Percentiles rank a stretch among this genome's conserved stretches.
phyloP scores from a whole-genome alignment of 805 yeast species.

The Hanseniaspora occidentalis region DNA sequence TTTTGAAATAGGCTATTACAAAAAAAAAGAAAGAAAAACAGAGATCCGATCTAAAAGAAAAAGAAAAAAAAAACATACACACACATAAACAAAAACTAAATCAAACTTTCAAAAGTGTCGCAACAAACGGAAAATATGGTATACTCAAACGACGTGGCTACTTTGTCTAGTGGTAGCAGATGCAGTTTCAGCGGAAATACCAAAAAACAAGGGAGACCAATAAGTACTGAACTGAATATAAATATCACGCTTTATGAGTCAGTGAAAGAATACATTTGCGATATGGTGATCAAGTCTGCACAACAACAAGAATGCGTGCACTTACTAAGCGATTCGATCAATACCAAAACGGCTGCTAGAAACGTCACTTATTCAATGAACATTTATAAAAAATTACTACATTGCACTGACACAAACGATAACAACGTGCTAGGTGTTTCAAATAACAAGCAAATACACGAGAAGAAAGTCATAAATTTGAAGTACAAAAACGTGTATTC shows the following conservation, averaged over 20 bases:
- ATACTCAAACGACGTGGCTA: no score
- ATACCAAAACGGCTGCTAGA: neutral
- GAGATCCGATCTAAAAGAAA: no score
- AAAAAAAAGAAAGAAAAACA: no score
- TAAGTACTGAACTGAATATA: neutral
- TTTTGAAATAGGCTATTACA: no score
- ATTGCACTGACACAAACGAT: no score
- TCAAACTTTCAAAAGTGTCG: no score
- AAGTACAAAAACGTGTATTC: neutral
- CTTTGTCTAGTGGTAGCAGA: no score
- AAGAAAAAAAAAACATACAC: neutral
- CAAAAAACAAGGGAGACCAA: conserved; percentile 1
- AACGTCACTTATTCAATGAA: neutral
- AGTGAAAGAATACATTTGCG: neutral
- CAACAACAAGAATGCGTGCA: neutral
- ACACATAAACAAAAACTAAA: no score
- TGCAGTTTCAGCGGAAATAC: no score
- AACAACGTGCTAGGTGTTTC: neutral
- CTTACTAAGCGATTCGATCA: neutral
- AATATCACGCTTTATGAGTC: neutral
- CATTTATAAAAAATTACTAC: neutral
- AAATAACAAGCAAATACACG: neutral
- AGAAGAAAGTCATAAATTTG: neutral
- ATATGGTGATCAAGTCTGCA: neutral
- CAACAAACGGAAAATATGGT: no score